Conservation (phyloP, 495 filamentous ascomycete genomes). For the Neurospora sp. region DNA sequence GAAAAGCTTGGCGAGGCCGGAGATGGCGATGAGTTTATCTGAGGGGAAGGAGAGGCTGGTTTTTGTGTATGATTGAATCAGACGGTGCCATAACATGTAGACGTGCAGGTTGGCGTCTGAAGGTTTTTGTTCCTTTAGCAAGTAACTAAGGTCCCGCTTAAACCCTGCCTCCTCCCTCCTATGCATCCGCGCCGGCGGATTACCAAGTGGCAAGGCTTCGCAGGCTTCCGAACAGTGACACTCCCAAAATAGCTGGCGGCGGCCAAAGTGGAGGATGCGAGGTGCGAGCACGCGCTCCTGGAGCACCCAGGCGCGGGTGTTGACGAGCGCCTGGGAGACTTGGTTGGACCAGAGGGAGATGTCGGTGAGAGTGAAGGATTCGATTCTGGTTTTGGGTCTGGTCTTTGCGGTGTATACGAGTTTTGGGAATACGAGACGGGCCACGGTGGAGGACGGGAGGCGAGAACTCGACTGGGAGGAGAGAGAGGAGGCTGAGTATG, state of each 20-base stretch:
- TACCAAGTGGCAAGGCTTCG: background rate
- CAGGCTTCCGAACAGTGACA: background rate
- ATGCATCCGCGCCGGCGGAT: background rate
- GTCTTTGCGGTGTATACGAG: background rate
- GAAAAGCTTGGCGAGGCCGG: background rate
- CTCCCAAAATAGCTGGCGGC: constrained; percentile 1
- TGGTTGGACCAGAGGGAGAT: background rate
- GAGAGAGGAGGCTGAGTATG: no score
- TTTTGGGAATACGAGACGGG: background rate
- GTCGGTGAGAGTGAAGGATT: background rate
- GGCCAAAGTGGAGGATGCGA: constrained; percentile 2
- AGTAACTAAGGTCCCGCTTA: no score
- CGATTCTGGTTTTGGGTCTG: background rate
- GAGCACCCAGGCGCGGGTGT: constrained; percentile 1
- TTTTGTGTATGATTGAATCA: background rate
- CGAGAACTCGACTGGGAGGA: background rate
- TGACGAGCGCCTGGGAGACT: background rate
- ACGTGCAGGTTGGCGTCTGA: no score
- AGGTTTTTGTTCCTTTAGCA: no score
- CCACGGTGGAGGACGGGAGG: background rate
- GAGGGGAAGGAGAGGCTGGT: background rate
- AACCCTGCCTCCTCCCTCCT: no score
- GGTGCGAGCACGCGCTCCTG: constrained; percentile 1
- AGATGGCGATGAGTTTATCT: constrained; percentile 3
- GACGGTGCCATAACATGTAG: background rate